These are phyloP conservation scores for Microsporum ferrugineum DNA, from an alignment of 2,329 filamentous ascomycete species.

Conservation along the genomic window DNA sequence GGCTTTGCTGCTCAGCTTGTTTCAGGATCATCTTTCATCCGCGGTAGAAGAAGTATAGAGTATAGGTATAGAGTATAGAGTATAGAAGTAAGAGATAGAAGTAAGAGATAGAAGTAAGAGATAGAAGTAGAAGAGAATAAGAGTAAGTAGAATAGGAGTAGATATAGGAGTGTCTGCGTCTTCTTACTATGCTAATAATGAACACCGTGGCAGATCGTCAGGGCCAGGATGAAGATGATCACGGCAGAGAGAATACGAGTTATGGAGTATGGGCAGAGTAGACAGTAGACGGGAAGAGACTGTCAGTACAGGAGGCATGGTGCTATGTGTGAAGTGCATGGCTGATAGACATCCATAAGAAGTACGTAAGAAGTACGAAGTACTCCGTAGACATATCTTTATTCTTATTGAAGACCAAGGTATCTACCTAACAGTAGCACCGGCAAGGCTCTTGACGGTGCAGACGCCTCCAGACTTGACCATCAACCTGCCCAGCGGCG, in stretches of 20 bases:
- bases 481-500: conserved; percentile 52
- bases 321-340: too few relatives aligned
- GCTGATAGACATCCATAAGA: too few relatives aligned
- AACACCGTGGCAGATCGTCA: too few relatives aligned
- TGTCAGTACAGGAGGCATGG: too few relatives aligned
- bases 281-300: too few relatives aligned
- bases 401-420: too few relatives aligned
- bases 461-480: conserved; percentile 70
- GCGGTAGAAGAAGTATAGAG: background rate
- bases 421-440: conserved; percentile 65
- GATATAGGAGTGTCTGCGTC: too few relatives aligned
- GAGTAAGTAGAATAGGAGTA: too few relatives aligned
- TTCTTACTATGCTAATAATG: too few relatives aligned
- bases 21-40: background rate
- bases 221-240: too few relatives aligned
- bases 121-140: background rate
- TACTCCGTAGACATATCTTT: background rate
- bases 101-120: background rate
- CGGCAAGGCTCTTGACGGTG: conserved; percentile 68
- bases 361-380: background rate
- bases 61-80: background rate
- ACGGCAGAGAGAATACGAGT: too few relatives aligned
- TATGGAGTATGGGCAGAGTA: too few relatives aligned
- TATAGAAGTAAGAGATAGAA: background rate
- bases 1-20: background rate